A percentile compares a stretch with the other conserved stretches of the same genome.
phyloP scores from a whole-genome alignment of 2,329 filamentous ascomycete genomes.

The Verticillium albo-atrum region DNA sequence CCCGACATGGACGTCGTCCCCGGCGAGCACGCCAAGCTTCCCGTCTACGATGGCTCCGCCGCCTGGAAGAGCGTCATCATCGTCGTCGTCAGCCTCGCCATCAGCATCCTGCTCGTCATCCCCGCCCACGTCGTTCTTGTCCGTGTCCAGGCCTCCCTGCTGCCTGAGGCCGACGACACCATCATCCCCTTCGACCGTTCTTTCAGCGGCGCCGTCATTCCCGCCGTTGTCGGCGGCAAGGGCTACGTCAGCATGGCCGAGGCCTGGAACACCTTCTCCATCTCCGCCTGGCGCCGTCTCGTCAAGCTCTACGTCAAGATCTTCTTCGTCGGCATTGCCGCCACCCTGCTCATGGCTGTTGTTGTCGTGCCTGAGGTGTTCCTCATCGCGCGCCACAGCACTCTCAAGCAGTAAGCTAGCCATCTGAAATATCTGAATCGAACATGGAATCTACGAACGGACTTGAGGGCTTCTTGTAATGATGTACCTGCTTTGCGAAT shows the following conservation, averaged over 20 bases:
- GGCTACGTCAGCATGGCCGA: conserved; percentile 68
- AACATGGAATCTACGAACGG: too few relatives aligned
- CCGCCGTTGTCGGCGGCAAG: conserved; percentile 67
- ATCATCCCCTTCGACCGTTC: conserved; percentile 89
- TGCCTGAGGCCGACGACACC: conserved; percentile 75
- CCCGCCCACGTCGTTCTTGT: conserved; percentile 73
- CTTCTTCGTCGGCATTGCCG: conserved; percentile 46
- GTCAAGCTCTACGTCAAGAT: conserved; percentile 74
- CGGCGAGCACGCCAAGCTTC: conserved; percentile 29
- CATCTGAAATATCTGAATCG: neutral
- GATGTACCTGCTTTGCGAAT: neutral
- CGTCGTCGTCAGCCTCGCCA: conserved; percentile 37
- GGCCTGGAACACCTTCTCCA: conserved; percentile 76
- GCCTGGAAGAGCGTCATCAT: conserved; percentile 44
- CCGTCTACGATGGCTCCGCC: conserved; percentile 27
- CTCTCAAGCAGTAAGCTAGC: conserved; percentile 3
- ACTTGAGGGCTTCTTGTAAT: too few relatives aligned
- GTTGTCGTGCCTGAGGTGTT: conserved; percentile 49
- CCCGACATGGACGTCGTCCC: conserved; percentile 25
- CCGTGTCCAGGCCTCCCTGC: conserved; percentile 81
- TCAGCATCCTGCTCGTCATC: conserved; percentile 62
- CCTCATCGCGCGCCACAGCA: conserved; percentile 28
- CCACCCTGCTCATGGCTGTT: conserved; percentile 40
- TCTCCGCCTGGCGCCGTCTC: conserved; percentile 66
- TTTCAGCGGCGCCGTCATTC: conserved; percentile 72